A percentile compares a stretch with the other conserved stretches of the same genome.
Evolutionary conservation across 495 filamentous ascomycete genomes (phyloP).

Genomic region (Xylaria intraflava): DNA sequence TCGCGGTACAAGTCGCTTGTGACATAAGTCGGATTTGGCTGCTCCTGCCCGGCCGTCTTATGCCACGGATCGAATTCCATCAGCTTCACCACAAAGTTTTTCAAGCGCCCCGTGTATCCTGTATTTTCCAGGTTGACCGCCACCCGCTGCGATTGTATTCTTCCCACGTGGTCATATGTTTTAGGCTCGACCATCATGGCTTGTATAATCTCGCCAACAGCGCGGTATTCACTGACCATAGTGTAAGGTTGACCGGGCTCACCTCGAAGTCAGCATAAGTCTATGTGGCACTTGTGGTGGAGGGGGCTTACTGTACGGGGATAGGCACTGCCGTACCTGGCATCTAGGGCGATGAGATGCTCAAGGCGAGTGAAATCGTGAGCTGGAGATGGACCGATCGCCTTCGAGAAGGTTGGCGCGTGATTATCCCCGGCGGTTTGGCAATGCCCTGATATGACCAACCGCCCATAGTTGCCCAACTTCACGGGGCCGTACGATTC

Average conservation of each 20-base stretch:
- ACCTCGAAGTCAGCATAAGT: slow-evolving; percentile 4
- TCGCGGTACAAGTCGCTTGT: slow-evolving; percentile 11
- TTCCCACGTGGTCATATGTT: slow-evolving; percentile 1
- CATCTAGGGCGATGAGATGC: slow-evolving; percentile 9
- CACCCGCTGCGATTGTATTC: neutral
- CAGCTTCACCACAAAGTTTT: slow-evolving; percentile 17
- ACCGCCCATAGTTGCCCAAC: slow-evolving; percentile 35
- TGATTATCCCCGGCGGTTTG: neutral
- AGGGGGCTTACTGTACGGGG: slow-evolving; percentile 16
- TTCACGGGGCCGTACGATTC: slow-evolving; percentile 46
- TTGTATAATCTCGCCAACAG: slow-evolving; percentile 24
- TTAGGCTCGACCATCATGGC: slow-evolving; percentile 24
- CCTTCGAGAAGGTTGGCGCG: slow-evolving; percentile 8
- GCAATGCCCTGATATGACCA: slow-evolving; percentile 29
- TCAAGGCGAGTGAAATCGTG: slow-evolving; percentile 2
- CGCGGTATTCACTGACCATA: slow-evolving; percentile 21
- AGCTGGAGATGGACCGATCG: slow-evolving; percentile 12
- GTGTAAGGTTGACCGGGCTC: slow-evolving; percentile 25
- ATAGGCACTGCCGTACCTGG: slow-evolving; percentile 10
- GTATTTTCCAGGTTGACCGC: slow-evolving; percentile 7
- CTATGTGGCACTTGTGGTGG: neutral
- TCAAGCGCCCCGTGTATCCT: slow-evolving; percentile 15
- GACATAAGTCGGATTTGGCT: slow-evolving; percentile 3
- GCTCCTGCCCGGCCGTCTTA: neutral
- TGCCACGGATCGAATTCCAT: slow-evolving; percentile 23